phyloP scores from a whole-genome alignment of 352 stramenopile species.

The Phytophthora multivora region DNA sequence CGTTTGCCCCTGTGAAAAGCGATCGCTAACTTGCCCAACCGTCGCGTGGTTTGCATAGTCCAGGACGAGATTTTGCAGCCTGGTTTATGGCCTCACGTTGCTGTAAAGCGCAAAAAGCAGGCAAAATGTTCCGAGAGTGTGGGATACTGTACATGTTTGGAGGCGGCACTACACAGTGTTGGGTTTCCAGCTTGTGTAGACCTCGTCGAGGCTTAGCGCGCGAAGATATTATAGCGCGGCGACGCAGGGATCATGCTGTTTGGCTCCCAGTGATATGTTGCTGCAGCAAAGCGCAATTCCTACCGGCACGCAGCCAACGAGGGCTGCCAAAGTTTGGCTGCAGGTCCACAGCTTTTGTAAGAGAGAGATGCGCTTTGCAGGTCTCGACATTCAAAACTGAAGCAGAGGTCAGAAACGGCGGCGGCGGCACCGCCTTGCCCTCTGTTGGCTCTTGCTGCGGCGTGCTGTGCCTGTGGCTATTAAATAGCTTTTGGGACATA shows the following conservation, averaged over 20 bases:
- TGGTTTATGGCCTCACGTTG: neutral
- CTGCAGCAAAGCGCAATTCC: constrained; percentile 12
- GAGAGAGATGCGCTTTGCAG: constrained; percentile 1
- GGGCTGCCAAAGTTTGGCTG: neutral
- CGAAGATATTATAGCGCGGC: neutral
- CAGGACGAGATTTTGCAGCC: neutral
- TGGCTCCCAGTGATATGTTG: neutral
- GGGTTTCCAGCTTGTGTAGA: too few relatives aligned
- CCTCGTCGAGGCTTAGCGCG: neutral
- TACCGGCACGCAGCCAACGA: constrained; percentile 6
- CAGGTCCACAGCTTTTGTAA: neutral
- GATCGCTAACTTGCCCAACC: too few relatives aligned
- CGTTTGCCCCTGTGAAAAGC: too few relatives aligned
- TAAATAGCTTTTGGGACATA: neutral
- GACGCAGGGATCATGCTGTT: neutral
- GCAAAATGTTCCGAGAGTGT: constrained; percentile 22
- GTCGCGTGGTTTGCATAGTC: constrained; percentile 17
- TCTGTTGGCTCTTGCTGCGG: neutral
- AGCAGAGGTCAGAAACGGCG: constrained; percentile 18
- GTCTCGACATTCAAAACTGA: constrained; percentile 16
- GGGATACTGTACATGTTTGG: too few relatives aligned
- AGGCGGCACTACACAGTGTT: too few relatives aligned
- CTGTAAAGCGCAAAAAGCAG: neutral
- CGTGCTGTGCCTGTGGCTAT: neutral
- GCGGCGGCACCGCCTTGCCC: constrained; percentile 2